Conservation (phyloP, 1,284 basidiomycete genomes). For the Salmacisia buchloeana region DNA sequence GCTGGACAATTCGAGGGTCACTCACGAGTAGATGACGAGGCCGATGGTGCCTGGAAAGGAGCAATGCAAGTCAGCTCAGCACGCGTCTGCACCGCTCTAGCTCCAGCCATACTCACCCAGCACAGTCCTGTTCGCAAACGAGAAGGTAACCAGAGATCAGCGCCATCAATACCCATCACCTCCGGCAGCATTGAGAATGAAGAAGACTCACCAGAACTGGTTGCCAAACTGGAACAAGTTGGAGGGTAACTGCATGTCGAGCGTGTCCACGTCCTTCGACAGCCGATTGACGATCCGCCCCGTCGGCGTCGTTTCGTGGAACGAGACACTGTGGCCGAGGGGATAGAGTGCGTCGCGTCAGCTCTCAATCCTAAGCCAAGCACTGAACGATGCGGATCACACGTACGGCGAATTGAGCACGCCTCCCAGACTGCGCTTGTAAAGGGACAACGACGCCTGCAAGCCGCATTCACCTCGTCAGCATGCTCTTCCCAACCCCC, state of each 20-base stretch:
- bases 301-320: slow-evolving; percentile 32
- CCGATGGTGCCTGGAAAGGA: slow-evolving; percentile 63
- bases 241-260: slow-evolving; percentile 21
- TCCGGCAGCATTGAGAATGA: not conserved
- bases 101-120: not conserved
- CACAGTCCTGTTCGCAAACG: not conserved
- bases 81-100: not conserved
- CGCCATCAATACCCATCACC: not conserved
- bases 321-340: too few species aligned
- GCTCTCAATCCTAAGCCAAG: too few species aligned
- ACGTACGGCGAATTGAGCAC: slow-evolving; percentile 28
- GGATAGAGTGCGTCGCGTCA: too few species aligned
- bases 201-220: not conserved
- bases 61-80: slow-evolving; percentile 57
- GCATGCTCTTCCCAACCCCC: slow-evolving; percentile 15
- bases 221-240: not conserved
- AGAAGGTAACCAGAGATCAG: not conserved
- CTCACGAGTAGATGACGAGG: slow-evolving; percentile 66
- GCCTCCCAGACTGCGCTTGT: slow-evolving; percentile 18
- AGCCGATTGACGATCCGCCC: slow-evolving; percentile 32
- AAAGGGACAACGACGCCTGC: slow-evolving; percentile 13
- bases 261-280: slow-evolving; percentile 44
- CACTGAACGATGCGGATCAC: too few species aligned
- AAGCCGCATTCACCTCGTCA: not conserved
- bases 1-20: not conserved